Conservation (phyloP, 1,284 basidiomycete genomes). For the Volvariella surrecta region DNA sequence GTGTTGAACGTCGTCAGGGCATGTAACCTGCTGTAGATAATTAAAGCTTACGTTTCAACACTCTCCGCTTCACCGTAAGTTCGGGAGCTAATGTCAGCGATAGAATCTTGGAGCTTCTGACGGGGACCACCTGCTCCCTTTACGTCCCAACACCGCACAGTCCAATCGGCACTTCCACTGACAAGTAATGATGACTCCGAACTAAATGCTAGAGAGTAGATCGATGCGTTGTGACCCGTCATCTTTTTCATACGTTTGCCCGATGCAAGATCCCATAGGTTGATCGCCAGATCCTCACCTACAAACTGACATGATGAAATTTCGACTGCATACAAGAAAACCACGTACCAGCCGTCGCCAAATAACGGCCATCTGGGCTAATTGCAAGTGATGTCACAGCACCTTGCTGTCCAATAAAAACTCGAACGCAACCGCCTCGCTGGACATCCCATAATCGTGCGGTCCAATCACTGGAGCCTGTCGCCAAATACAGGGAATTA, state of each 20-base stretch:
- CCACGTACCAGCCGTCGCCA: slow-evolving; percentile 79
- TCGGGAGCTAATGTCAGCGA: slow-evolving; percentile 16
- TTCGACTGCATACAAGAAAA: background rate
- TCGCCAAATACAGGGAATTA: slow-evolving; percentile 95
- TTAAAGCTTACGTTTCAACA: slow-evolving; percentile 51
- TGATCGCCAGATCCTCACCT: slow-evolving; percentile 91
- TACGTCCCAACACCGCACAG: slow-evolving; percentile 96
- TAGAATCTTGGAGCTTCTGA: slow-evolving; percentile 47
- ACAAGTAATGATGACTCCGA: slow-evolving; percentile 88
- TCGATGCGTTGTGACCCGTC: slow-evolving; percentile 85
- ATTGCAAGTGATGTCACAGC: slow-evolving; percentile 84
- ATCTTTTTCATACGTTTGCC: slow-evolving; percentile 95
- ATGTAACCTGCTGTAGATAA: background rate
- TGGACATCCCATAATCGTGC: slow-evolving; percentile 99
- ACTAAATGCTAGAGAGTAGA: slow-evolving; percentile 89
- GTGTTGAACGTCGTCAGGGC: slow-evolving; percentile 11
- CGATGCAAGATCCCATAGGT: slow-evolving; percentile 93
- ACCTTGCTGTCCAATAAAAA: slow-evolving; percentile 95
- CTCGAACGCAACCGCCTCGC: slow-evolving; percentile 84
- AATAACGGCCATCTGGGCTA: slow-evolving; percentile 88
- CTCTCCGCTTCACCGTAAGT: slow-evolving; percentile 43
- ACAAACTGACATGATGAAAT: slow-evolving; percentile 1
- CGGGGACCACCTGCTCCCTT: slow-evolving; percentile 67
- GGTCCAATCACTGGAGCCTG: slow-evolving; percentile 94
- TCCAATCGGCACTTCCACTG: slow-evolving; percentile 88